Evolutionary conservation across 352 stramenopile species (phyloP), one percentile per base, ranked within the genome.

Genomic region (Globisporangium splendens): DNA sequence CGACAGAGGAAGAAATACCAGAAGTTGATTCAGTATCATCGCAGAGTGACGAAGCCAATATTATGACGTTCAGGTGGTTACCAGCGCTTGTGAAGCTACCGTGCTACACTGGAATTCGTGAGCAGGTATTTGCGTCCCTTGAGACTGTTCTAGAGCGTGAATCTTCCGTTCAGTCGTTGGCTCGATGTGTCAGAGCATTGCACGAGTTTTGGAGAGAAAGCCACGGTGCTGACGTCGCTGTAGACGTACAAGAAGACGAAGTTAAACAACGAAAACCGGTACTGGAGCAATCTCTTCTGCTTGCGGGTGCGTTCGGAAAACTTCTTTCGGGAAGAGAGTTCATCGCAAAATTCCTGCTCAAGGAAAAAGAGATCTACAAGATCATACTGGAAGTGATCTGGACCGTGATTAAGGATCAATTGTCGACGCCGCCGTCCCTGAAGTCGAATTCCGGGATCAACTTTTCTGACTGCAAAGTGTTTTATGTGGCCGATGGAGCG

Each of bases 401-500:
- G 81, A 69, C 65, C 12, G 77, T 74, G 12, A 90, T 95, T 24
- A 74, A 86, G 18, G 66, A 75, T 2, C 85, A 93, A 52, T 57
- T 93, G 8, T 64, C 71, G 17, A 66, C 72, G n/a, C 65, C 79
- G 15, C 51, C 77, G 6, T 77, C 86, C 21, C 62, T 82, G n/a
- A 84, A 84, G 52, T 64, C 77, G 15, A 79, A 65, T 0, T 69
- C 59, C 20, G 70, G 75, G 4, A 77, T 87, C 24, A 77, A 77
- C 44, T 79, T 93, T 57, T 79, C 83, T 12, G 78, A 93, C 50
- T 90, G 82, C 65, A 89, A 91, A 58, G 79, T 90, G 6, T 87
- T 91, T 65, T 88, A 93, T 60, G 79, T 89, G 46, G 78, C 65
- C 1, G 83, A 93, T 20, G 68, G 69, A 14, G 69, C 79, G 0